Conservation (phyloP, 1,284 basidiomycete species). For the Bondarzewia mesenterica region DNA sequence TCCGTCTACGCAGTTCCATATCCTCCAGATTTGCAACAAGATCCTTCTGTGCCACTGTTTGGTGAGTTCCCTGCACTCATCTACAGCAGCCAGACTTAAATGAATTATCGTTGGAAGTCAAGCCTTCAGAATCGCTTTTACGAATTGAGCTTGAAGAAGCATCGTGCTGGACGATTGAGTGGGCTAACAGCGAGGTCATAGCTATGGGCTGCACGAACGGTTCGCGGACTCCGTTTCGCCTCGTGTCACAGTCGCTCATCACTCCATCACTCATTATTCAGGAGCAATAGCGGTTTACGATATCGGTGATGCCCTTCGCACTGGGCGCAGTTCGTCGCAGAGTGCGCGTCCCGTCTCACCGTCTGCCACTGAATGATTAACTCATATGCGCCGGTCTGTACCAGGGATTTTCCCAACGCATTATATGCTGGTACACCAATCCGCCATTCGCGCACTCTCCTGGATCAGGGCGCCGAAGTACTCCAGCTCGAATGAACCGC, state of each 20-base stretch:
- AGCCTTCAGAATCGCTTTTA: slow-evolving; percentile 52
- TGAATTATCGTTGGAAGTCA: slow-evolving; percentile 50
- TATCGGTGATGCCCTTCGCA: slow-evolving; percentile 43
- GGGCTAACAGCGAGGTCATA: slow-evolving; percentile 76
- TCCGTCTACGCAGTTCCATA: slow-evolving; percentile 72
- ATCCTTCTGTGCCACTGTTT: slow-evolving; percentile 27
- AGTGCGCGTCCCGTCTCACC: too few relatives aligned
- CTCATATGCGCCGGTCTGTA: slow-evolving; percentile 4
- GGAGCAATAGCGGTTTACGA: slow-evolving; percentile 74
- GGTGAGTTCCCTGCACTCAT: too few relatives aligned
- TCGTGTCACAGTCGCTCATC: background rate
- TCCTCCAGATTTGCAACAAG: slow-evolving; percentile 44
- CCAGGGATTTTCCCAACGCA: slow-evolving; percentile 55
- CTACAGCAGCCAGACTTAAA: too few relatives aligned
- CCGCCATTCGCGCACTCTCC: slow-evolving; percentile 64
- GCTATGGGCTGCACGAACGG: slow-evolving; percentile 80
- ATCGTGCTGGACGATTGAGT: slow-evolving; percentile 70
- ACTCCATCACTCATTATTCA: slow-evolving; percentile 20
- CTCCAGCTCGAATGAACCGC: slow-evolving; percentile 35
- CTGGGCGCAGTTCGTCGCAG: background rate
- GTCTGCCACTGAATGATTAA: too few relatives aligned
- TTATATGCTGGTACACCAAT: slow-evolving; percentile 67
- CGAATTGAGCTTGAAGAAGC: slow-evolving; percentile 69
- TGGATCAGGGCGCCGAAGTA: slow-evolving; percentile 66
- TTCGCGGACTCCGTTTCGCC: slow-evolving; percentile 19